Evolutionary conservation across 2,329 filamentous ascomycete genomes (phyloP).

Genomic region (Aspergillus sp.): DNA sequence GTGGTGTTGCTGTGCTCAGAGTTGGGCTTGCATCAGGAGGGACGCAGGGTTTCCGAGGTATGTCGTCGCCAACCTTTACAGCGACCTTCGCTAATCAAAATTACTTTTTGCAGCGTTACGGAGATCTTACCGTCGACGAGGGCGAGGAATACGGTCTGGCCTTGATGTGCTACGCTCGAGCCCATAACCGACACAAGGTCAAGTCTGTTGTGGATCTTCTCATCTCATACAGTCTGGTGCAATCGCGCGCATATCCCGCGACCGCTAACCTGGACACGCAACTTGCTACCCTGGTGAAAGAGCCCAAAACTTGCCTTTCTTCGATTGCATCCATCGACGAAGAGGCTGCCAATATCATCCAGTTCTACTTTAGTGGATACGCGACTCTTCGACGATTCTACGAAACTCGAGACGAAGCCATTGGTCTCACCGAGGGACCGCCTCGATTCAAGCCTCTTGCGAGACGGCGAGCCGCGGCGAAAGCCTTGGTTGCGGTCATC

Average conservation of each 20-base stretch:
- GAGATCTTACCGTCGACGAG: conserved; percentile 70
- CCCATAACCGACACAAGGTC: conserved; percentile 74
- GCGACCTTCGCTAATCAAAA: too few species aligned
- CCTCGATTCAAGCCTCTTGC: conserved; percentile 54
- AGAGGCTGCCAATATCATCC: conserved; percentile 78
- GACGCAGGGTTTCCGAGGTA: conserved; percentile 80
- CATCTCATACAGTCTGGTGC: conserved; percentile 81
- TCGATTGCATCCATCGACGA: conserved; percentile 71
- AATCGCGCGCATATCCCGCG: conserved; percentile 77
- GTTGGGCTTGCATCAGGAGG: conserved; percentile 75
- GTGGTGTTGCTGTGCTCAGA: conserved; percentile 75
- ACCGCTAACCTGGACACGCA: conserved; percentile 69
- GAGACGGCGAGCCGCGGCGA: conserved; percentile 68
- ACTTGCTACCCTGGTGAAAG: conserved; percentile 67
- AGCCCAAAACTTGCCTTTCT: conserved; percentile 70
- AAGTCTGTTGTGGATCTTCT: conserved; percentile 83
- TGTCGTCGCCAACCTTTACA: conserved; percentile 22
- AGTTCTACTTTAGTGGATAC: conserved; percentile 86
- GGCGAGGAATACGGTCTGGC: conserved; percentile 81
- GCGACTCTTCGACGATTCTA: conserved; percentile 89
- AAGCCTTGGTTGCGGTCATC: conserved; percentile 78
- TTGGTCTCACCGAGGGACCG: conserved; percentile 39
- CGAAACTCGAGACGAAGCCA: conserved; percentile 74
- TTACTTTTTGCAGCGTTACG: conserved; percentile 68
- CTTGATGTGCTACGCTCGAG: conserved; percentile 85